Base-by-base conservation (phyloP, 2,329 filamentous ascomycete genomes). In the Phialophora chinensis region DNA sequence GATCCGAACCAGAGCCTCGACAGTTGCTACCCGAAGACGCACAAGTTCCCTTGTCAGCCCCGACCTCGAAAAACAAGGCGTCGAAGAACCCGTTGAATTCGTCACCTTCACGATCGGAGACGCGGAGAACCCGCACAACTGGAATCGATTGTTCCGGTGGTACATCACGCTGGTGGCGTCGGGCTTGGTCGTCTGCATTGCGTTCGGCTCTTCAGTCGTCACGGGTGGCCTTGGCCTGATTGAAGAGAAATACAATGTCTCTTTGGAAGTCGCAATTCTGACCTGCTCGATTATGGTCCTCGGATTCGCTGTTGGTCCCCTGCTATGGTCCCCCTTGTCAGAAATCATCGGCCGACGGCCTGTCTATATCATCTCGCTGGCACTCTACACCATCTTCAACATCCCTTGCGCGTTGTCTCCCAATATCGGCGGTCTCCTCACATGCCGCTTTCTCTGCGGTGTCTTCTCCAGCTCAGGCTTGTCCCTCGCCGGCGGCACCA, bases 391-490 rank as follows among this genome's bases (percentile, higher is more conserved):
- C 25, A 75, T 78, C 55, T 75, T 79, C 70, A 75, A 77, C 54
- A 77, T 78, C 25, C 75, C 76, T 7, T 76, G 75, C 64, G 77
- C 77, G 3, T 66, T 78, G 1, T 67, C 75, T 4, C 67, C 67
- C 47, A 62, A 64, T 49, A 91, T 93, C 35, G 84, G 79, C 33
- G 94, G 91, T 0, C 84, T 96, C 6, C 82, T 96, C 5, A 88
- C 91, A 38, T 91, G 88, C 74, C 87, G 91, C 67, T 82, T 88
- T 57, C 90, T 96, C 66, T 27, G 91, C 91, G 5, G 91, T 91
- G 0, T 91, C 91, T 0, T 95, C 94, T 75, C 84, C 93, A 58
- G 91, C 91, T 0, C 92, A 91, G 60, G 91, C 90, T 2, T 75
- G 17, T 63, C 65, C 5, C 72, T 79, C 38, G 77, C 74, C 6